Conservation (phyloP, 257 asterid species). For the Solanum tarijense region DNA sequence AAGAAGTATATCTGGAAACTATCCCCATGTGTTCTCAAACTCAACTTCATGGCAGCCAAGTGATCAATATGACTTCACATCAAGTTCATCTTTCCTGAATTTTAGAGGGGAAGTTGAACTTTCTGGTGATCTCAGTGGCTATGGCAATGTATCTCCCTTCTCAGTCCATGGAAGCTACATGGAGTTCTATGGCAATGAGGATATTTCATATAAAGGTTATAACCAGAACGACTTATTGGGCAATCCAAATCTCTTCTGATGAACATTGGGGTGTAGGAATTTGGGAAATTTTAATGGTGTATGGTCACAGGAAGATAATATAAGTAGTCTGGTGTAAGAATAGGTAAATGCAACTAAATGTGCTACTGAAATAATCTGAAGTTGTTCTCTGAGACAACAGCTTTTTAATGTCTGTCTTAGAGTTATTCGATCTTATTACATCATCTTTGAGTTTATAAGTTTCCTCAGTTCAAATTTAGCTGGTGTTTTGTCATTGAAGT, state of each 20-base stretch:
- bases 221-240: constrained; percentile 6
- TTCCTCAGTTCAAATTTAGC: background rate
- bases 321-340: background rate
- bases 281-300: background rate
- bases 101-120: constrained; percentile 24
- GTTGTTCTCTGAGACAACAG: constrained; percentile 16
- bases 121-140: constrained; percentile 21
- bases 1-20: background rate
- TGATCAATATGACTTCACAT: constrained; percentile 25
- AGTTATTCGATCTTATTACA: background rate
- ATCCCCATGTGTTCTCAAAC: constrained; percentile 15
- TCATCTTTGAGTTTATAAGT: background rate
- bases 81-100: constrained; percentile 31
- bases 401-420: constrained; percentile 20
- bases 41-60: constrained; percentile 11
- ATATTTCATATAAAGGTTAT: constrained; percentile 16
- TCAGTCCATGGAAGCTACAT: constrained; percentile 21
- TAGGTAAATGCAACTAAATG: background rate
- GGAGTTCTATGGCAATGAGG: constrained; percentile 19
- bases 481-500: background rate
- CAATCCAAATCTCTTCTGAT: constrained; percentile 14
- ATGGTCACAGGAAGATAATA: constrained; percentile 1
- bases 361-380: background rate
- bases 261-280: background rate
- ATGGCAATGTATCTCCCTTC: constrained; percentile 22